Evolutionary conservation across 1,284 basidiomycete species (phyloP), one percentile per base, ranked within the genome.

Genomic region (Malassezia globosa): DNA sequence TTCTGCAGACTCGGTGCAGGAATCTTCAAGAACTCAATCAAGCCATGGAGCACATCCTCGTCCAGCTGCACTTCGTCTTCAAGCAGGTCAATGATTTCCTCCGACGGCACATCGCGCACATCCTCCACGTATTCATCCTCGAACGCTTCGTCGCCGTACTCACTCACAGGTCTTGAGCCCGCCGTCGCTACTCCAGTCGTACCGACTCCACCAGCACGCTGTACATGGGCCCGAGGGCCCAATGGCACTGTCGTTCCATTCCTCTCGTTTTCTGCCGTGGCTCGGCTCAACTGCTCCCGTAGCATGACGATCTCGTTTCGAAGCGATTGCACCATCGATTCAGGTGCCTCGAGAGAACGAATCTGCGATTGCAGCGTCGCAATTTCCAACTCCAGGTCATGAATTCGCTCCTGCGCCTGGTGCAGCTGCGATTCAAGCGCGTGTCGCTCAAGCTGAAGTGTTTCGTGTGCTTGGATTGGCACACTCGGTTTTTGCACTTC

Each of bases 71-170:
- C 87, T 60, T 83, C 80, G 67, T 96, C 87, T 66, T 92, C 86
- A 77, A 99, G 82, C 38, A 96, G 77, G 46, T 84, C 79, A 59
- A 95, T 87, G 75, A 96, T 92, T 76, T 96, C 89, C 70, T 96
- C 89, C 0, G 85, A 83, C 13, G 86, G 82, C 69, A 89, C 87
- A 63, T 95, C 88, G 59, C 82, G 57, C 31, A 48, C 2, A 31
- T 42, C 47, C 2, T 51, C 42, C 7, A 6, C 16, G 5, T 25
- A 16, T 21, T 21, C 34, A 31, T 31, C 29, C 29, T 11, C 29
- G 2, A 16, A 11, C 11, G 29, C 11, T 11, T 10, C 19, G 11
- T 34, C 39, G 29, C 29, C 26, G 34, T n/a, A 39, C 27, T 22
- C 24, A 18, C 37, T 35, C n/a, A n/a, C n/a, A n/a, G n/a, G n/a